Evolutionary conservation across 331 rosid species (phyloP), one percentile per base, ranked within the genome.

Genomic region (Quercus lobata): DNA sequence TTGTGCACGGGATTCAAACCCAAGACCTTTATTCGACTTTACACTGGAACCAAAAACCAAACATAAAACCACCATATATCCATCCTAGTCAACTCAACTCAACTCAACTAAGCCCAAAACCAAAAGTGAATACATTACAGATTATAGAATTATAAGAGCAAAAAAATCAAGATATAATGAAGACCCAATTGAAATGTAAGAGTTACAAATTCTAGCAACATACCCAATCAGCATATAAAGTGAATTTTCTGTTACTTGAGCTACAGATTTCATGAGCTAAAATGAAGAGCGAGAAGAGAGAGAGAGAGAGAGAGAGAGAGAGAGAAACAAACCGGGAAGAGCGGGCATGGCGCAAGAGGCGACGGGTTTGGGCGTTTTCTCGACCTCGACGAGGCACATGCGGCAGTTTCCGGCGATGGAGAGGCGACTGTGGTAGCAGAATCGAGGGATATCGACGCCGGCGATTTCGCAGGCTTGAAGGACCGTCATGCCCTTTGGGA

Each of bases 301-400:
- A 5, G 74, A 17, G 24, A 24, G 25, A 7, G 44, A 25, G n/a
- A n/a, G n/a, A n/a, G n/a, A n/a, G n/a, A 27, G 3, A 24, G 58
- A 5, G 74, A 14, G 24, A 24, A 22, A 27, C 92, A 71, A 37
- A 95, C 98, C 98, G 76, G 98, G 99, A 78, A 96, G 97, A 61
- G 98, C 99, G n/a, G 99, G 99, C 99, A 95, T 95, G 88, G 99
- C 99, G 57, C 99, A 95, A 69, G 99, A 95, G 66, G 99, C 99
- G 60, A 95, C 99, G 46, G 99, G 99, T 87, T 95, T 95, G 35
- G 99, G 99, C 2, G 99, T 93, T 86, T 95, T 95, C 97, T 93
- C 99, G 25, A 95, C 99, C 92, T 91, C 99, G 66, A 95, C 99
- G 41, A 95, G 98, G 69, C 99, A 95, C 99, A 95, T 95, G 22